Percentiles rank a stretch among this genome's conserved stretches.
These are phyloP conservation scores for Aegilops bicornis DNA, from an alignment of 176 grass and related monocot genomes.

Conservation along the genomic window DNA sequence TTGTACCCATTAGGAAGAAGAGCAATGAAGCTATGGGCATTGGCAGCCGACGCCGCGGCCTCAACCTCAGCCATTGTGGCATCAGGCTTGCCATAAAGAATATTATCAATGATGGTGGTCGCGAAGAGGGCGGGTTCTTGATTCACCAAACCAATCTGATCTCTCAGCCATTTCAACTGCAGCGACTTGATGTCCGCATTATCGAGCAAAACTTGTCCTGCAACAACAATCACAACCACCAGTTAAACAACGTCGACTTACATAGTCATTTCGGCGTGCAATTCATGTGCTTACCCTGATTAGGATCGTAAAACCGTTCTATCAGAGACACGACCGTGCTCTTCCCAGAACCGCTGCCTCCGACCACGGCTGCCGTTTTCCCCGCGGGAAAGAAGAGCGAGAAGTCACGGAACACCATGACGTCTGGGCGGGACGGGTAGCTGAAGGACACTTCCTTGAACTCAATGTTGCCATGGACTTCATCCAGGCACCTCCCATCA, in stretches of 20 bases:
- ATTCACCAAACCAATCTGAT: constrained; percentile 86
- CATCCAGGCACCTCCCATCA: constrained; percentile 58
- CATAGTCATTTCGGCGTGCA: background rate
- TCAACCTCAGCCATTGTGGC: constrained; percentile 74
- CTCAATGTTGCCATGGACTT: constrained; percentile 88
- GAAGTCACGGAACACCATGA: constrained; percentile 77
- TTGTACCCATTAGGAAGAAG: constrained; percentile 84
- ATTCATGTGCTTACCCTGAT: constrained; percentile 54
- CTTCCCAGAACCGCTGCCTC: constrained; percentile 89
- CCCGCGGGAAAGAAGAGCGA: constrained; percentile 90
- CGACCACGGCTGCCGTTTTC: constrained; percentile 69
- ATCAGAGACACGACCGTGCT: constrained; percentile 82
- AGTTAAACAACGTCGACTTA: background rate
- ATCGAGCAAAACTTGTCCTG: constrained; percentile 76
- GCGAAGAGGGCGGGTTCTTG: constrained; percentile 87
- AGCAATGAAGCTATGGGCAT: constrained; percentile 89
- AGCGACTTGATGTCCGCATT: constrained; percentile 76
- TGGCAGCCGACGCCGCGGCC: constrained; percentile 65
- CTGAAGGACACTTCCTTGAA: constrained; percentile 84
- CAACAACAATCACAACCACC: background rate
- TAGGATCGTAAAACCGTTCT: constrained; percentile 87
- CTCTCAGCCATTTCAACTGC: constrained; percentile 78
- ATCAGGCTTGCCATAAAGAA: constrained; percentile 75
- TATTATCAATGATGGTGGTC: constrained; percentile 83
- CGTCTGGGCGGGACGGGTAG: constrained; percentile 79